Base-by-base conservation (phyloP, 257 asterid genomes). In the Lavandula angustifolia region DNA sequence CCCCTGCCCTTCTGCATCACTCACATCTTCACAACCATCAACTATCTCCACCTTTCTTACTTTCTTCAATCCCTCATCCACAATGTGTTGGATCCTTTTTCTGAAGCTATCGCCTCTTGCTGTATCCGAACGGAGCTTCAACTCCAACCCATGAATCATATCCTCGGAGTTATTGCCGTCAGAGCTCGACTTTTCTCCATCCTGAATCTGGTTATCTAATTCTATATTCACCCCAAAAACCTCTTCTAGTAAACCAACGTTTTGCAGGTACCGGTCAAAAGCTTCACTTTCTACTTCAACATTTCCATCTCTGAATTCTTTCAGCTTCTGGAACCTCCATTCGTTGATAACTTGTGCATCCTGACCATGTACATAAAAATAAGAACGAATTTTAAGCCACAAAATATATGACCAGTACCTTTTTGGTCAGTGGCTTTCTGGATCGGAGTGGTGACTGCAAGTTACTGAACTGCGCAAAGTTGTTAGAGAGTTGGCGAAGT, bases 271-370 rank as follows among this genome's bases (percentile, higher is more conserved):
- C 33, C 87, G 87, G 76, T 90, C 92, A 69, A 94, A 90, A 54
- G 92, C 87, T 71, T 87, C 96, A 62, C 78, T 79, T 80, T 94
- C 96, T 14, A 78, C 81, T 78, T 76, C 88, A 44, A 86, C 63
- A 32, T 87, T 87, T 53, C 85, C 74, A 31, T 84, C 91, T 70
- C 72, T 87, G 69, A 75, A 86, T 75, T 90, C 97, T 79, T 84
- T 94, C 78, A 94, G 53, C 84, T 86, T 90, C 67, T 77, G 65
- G 80, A 89, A 94, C 78, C 97, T 94, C 97, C 97, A 90, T 67
- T 94, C 92, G 2, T 90, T 94, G 72, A 87, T 78, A 67, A 83
- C 74, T 75, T 80, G 87, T 14, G 99, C 97, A 41, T 94, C 99
- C 96, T 90, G 84, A 57, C 58, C 60, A 76, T 17, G 17, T 57